phyloP scores from a whole-genome alignment of 495 filamentous ascomycete species.

The Amniculicola lignicola region DNA sequence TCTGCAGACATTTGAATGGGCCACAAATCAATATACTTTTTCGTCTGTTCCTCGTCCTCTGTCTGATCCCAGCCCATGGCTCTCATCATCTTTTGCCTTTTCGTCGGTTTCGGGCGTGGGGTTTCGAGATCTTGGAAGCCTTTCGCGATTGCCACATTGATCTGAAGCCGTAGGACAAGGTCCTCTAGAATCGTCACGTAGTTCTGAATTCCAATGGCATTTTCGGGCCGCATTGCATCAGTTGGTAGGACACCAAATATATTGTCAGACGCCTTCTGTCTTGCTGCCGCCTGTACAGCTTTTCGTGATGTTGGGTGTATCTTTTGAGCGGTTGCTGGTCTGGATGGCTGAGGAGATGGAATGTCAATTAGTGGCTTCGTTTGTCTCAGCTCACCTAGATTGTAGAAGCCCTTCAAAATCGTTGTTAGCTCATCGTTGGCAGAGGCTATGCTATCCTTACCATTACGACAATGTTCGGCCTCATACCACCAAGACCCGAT shows the following conservation, averaged over 20 bases:
- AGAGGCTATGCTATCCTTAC: too few species aligned
- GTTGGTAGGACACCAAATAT: slow-evolving; percentile 56
- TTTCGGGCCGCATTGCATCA: slow-evolving; percentile 57
- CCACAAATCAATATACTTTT: slow-evolving; percentile 86
- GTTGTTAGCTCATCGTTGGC: too few species aligned
- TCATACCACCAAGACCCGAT: slow-evolving; percentile 83
- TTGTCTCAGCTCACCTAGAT: slow-evolving; percentile 66
- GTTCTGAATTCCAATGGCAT: slow-evolving; percentile 59
- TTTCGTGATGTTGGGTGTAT: slow-evolving; percentile 7
- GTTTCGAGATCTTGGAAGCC: slow-evolving; percentile 76
- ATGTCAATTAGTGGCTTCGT: slow-evolving; percentile 54
- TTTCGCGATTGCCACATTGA: slow-evolving; percentile 83
- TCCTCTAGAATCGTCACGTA: slow-evolving; percentile 87
- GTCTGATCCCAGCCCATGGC: slow-evolving; percentile 30
- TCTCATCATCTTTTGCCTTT: slow-evolving; percentile 9
- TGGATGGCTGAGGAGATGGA: slow-evolving; percentile 33
- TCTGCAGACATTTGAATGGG: slow-evolving; percentile 83
- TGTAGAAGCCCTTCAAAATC: slow-evolving; percentile 73
- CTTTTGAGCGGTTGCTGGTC: slow-evolving; percentile 20
- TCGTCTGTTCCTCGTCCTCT: slow-evolving; percentile 53
- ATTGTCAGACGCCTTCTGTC: slow-evolving; percentile 41
- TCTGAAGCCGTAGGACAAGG: slow-evolving; percentile 68
- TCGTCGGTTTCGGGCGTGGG: slow-evolving; percentile 45
- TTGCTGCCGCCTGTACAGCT: slow-evolving; percentile 14
- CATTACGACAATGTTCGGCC: slow-evolving; percentile 79